phyloP scores from a whole-genome alignment of 306 rosid species.

The Mucuna pruriens region DNA sequence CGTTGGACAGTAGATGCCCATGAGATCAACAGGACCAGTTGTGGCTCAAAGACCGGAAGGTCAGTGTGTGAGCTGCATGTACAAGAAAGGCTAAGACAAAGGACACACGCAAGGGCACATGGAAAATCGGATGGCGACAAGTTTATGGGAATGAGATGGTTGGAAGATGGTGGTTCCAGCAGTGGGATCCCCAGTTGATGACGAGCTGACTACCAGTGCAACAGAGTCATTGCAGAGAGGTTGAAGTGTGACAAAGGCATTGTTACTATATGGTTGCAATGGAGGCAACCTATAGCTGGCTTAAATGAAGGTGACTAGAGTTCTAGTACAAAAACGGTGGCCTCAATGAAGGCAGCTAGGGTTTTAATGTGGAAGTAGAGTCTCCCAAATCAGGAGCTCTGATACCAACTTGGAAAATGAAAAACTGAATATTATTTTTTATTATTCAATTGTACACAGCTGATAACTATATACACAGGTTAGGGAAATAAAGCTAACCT shows the following conservation, averaged over 20 bases:
- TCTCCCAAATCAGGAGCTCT: not conserved
- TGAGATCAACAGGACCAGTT: not conserved
- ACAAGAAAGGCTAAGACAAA: too few species aligned
- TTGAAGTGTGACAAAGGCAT: too few species aligned
- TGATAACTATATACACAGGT: too few species aligned
- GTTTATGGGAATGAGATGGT: too few species aligned
- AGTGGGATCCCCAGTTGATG: too few species aligned
- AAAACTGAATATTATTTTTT: not conserved
- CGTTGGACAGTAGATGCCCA: not conserved
- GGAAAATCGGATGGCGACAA: too few species aligned
- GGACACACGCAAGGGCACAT: too few species aligned
- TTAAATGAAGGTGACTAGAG: not conserved
- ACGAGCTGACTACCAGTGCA: too few species aligned
- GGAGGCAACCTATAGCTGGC: not conserved
- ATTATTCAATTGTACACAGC: not conserved
- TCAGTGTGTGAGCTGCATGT: too few species aligned
- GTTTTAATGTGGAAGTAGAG: not conserved
- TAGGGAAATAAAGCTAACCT: too few species aligned
- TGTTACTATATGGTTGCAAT: not conserved
- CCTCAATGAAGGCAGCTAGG: not conserved
- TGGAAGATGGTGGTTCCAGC: too few species aligned
- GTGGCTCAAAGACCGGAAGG: not conserved
- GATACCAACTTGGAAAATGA: not conserved
- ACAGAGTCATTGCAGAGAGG: too few species aligned
- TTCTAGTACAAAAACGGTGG: not conserved